A percentile compares a stretch with the other conserved stretches of the same genome.
Evolutionary conservation across 257 asterid species (phyloP).

Genomic region (Petunia axillaris): DNA sequence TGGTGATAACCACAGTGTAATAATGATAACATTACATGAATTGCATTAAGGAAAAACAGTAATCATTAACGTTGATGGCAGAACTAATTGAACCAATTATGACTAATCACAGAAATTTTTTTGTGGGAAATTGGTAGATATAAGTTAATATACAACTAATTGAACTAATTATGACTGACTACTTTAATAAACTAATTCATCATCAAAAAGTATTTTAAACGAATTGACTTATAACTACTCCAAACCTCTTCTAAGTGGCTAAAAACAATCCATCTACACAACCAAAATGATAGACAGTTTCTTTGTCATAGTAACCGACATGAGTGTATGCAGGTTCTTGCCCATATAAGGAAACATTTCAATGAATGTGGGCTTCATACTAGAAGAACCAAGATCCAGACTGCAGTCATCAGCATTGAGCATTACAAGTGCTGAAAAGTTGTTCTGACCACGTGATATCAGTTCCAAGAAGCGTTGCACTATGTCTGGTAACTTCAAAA

Average conservation of each 20-base stretch:
- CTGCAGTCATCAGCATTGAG: slow-evolving; percentile 56
- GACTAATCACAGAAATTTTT: neutral
- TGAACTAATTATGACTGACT: neutral
- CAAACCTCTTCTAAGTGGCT: neutral
- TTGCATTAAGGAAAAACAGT: neutral
- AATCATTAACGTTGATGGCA: neutral
- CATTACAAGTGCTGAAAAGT: slow-evolving; percentile 66
- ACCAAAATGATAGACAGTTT: slow-evolving; percentile 46
- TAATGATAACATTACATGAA: neutral
- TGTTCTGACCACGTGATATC: slow-evolving; percentile 66
- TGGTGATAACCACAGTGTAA: neutral
- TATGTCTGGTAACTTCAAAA: slow-evolving; percentile 84
- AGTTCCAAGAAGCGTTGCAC: slow-evolving; percentile 64
- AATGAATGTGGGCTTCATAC: slow-evolving; percentile 52
- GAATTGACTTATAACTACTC: neutral
- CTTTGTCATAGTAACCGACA: slow-evolving; percentile 63
- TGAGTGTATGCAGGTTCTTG: slow-evolving; percentile 89
- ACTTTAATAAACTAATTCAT: no score
- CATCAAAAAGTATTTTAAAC: neutral
- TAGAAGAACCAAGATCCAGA: slow-evolving; percentile 79
- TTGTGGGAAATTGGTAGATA: neutral
- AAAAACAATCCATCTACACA: neutral
- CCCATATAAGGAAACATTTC: slow-evolving; percentile 70
- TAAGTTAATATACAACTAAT: neutral
- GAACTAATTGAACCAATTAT: neutral